Base-by-base conservation (phyloP, 257 asterid species). In the Solanum peruvianum region DNA sequence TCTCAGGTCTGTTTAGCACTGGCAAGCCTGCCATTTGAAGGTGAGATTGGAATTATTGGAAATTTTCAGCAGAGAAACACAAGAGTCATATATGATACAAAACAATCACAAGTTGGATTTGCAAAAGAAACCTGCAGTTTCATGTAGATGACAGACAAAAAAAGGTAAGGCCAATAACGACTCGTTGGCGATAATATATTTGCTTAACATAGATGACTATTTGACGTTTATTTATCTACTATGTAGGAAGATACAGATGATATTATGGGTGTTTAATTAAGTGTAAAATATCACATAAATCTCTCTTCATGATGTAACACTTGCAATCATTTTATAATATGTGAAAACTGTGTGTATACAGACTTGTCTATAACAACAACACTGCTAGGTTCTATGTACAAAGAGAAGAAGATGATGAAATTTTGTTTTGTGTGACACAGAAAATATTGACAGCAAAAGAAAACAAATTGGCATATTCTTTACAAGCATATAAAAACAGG, bases 1-100 rank as follows among this genome's bases (percentile, higher is more conserved):
- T 94, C 98, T 73, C 99, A 94, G 91, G 99, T 92, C 89, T 96
- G 99, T 87, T 92, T 96, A 90, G 98, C 98, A 67, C 87, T 96
- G 33, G 95, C 98, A 14, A 95, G 99, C 92, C 96, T 96, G 11
- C 83, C 92, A 1, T 93, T 86, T 76, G 99, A 96, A 82, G 92
- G 89, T 77, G 96, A 92, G 90, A 91, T 90, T 45, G 99, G 98
- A 45, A 96, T 96, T 23, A 91, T 96, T 78, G 98, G 98, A 86
- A 96, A 96, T 86, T 96, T 92, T 90, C 99, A 96, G 93, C 99
- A 96, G 91, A 93, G 94, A 86, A 95, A 96, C 82, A 92, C 93
- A 2, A 92, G 99, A 87, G 98, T 95, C 44, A 82, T 95, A 37
- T 96, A 95, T 87, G 98, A 94, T 88, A 94, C 96, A 45, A 92